These are phyloP conservation scores for Psilocybe tampanensis DNA, from an alignment of 768 basidiomycete genomes.

Conservation along the genomic window DNA sequence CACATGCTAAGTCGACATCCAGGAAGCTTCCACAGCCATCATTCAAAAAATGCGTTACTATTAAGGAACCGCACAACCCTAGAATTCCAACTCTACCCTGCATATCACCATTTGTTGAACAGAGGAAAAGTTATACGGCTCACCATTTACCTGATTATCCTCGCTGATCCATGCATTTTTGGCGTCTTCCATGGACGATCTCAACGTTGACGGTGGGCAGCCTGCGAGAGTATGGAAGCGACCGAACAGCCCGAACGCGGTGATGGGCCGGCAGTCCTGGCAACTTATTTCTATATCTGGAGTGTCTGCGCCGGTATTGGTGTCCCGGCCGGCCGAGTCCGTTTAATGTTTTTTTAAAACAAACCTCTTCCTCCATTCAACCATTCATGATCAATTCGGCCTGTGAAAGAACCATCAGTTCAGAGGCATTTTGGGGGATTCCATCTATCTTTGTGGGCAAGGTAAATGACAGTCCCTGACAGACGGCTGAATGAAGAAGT, in stretches of 20 bases:
- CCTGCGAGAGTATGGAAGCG: background rate
- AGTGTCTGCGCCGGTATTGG: background rate
- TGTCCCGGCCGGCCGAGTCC: background rate
- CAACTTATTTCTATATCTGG: background rate
- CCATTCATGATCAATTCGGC: background rate
- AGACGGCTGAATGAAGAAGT: background rate
- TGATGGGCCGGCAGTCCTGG: background rate
- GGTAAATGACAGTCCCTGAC: background rate
- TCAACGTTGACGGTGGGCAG: background rate
- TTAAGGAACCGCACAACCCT: background rate
- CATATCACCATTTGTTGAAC: background rate
- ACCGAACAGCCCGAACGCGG: background rate
- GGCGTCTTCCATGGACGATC: background rate
- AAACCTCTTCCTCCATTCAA: slow-evolving; percentile 1
- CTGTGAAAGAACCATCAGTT: background rate
- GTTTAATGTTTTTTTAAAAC: background rate
- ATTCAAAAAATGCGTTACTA: background rate
- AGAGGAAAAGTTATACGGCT: background rate
- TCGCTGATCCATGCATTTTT: background rate
- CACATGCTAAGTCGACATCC: background rate
- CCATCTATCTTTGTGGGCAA: too few species aligned
- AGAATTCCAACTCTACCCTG: background rate
- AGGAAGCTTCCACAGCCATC: background rate
- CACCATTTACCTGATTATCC: background rate
- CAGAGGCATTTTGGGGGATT: background rate